Evolutionary conservation across 345 rosid species (phyloP).

Genomic region (Diplotaxis tenuifolia): DNA sequence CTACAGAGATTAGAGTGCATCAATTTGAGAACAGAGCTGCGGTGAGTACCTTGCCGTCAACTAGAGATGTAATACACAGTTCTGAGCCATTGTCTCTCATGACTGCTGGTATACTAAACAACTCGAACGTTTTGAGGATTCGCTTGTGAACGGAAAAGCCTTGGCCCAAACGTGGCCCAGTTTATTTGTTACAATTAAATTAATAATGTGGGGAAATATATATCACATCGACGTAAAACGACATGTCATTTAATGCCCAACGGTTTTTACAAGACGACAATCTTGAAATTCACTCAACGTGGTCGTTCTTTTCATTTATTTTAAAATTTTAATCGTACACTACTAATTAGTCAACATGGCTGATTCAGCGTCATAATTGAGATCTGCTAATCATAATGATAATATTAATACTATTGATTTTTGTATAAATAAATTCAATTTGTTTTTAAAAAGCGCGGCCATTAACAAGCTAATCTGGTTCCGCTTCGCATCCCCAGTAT

Average conservation of each 20-base stretch:
- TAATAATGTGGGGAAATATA: slow-evolving; percentile 21
- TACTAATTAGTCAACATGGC: neutral
- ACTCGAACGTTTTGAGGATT: neutral
- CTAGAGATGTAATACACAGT: no score
- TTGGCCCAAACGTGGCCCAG: slow-evolving; percentile 31
- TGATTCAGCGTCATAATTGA: neutral
- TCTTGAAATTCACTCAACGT: slow-evolving; percentile 24
- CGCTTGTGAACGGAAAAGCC: neutral
- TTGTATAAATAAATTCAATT: slow-evolving; percentile 1
- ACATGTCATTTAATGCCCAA: slow-evolving; percentile 27
- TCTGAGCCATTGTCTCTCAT: no score
- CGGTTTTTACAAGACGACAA: slow-evolving; percentile 17
- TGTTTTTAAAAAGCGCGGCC: slow-evolving; percentile 21
- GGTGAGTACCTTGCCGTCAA: no score
- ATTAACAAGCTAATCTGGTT: slow-evolving; percentile 29
- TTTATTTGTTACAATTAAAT: neutral
- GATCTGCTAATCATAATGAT: neutral
- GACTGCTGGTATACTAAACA: no score
- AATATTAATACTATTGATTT: neutral
- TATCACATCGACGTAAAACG: slow-evolving; percentile 9
- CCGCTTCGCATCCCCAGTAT: slow-evolving; percentile 39
- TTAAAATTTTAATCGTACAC: neutral
- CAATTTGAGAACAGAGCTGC: no score
- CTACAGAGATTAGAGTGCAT: no score
- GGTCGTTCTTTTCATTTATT: slow-evolving; percentile 1